Base-by-base conservation (phyloP, 139 green algal genomes). In the Limnomonas spitsbergensis region DNA sequence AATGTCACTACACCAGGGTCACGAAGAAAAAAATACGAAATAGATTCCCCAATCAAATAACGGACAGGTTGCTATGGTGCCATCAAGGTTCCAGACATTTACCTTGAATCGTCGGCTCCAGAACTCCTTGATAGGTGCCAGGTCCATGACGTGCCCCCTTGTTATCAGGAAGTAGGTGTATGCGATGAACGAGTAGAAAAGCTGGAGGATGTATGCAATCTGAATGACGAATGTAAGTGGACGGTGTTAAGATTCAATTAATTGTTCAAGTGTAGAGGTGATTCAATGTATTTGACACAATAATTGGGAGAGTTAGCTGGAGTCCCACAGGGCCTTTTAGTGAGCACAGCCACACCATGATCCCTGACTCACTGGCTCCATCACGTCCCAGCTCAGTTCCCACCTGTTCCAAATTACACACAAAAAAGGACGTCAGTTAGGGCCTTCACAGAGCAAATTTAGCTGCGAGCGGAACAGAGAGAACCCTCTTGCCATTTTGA, bases 321-420 rank as follows among this genome's bases (percentile, higher is more conserved):
- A n/a, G n/a, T n/a, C n/a, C n/a, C n/a, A n/a, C n/a, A n/a, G n/a
- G n/a, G n/a, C n/a, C n/a, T n/a, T n/a, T n/a, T n/a, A n/a, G n/a
- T n/a, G n/a, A n/a, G n/a, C n/a, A n/a, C n/a, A n/a, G n/a, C n/a
- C n/a, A n/a, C 47, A 61, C 14, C 47, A 61, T 14, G 47, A 71
- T 7, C 24, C 61, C 26, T 34, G 61, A 71, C 72, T 78, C 47
- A 78, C 47, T 53, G 83, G 83, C 72, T 87, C 83, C 79, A 87
- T 84, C 4, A 87, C 83, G 26, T 87, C 83, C 83, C 83, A 87
- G 31, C 67, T 78, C 47, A 81, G 34, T 71, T 83, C 78, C 70
- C 70, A 77, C 53, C 76, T 42, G 69, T 42, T n/a, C n/a, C n/a
- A n/a, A 14, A 14, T 61, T 20, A 20, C 20, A 61, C 47, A 61